Conservation (phyloP, 495 filamentous ascomycete genomes). For the Penicillium macrosclerotiorum region DNA sequence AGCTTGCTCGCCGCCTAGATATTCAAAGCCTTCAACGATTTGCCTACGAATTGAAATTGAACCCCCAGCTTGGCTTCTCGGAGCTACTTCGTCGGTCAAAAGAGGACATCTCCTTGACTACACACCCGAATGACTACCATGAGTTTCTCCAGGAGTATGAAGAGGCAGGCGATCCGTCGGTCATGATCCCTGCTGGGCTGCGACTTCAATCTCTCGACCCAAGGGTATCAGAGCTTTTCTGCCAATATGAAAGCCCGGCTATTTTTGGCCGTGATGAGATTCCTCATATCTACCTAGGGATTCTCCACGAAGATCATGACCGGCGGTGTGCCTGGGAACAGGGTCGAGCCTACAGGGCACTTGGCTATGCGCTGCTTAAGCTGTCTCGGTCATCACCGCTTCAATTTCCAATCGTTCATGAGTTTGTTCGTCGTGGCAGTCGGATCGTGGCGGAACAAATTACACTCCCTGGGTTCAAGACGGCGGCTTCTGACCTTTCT, state of each 20-base stretch:
- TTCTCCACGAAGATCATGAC: slow-evolving; percentile 55
- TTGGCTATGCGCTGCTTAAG: slow-evolving; percentile 61
- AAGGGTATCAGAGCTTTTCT: slow-evolving; percentile 37
- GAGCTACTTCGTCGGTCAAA: slow-evolving; percentile 35
- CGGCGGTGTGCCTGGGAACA: slow-evolving; percentile 63
- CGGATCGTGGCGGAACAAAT: slow-evolving; percentile 35
- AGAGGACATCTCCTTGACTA: slow-evolving; percentile 1
- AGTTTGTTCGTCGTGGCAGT: slow-evolving; percentile 47
- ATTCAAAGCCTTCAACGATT: slow-evolving; percentile 30
- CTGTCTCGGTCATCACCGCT: slow-evolving; percentile 20
- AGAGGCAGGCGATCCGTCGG: background rate
- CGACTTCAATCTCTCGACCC: slow-evolving; percentile 23
- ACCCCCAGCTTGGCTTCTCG: slow-evolving; percentile 21
- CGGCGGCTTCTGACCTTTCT: slow-evolving; percentile 10
- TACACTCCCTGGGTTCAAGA: slow-evolving; percentile 17
- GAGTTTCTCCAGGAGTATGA: slow-evolving; percentile 48
- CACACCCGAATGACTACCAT: slow-evolving; percentile 26
- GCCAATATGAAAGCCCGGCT: slow-evolving; percentile 26
- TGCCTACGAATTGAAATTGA: slow-evolving; percentile 32
- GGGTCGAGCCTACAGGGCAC: slow-evolving; percentile 48
- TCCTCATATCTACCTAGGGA: slow-evolving; percentile 55
- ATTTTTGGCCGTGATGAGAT: slow-evolving; percentile 7
- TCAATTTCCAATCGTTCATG: slow-evolving; percentile 30
- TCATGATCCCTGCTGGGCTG: background rate
- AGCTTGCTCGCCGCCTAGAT: slow-evolving; percentile 39